Evolutionary conservation across 768 basidiomycete species (phyloP), one percentile per base, ranked within the genome.

Genomic region (Kwoniella botswanensis): DNA sequence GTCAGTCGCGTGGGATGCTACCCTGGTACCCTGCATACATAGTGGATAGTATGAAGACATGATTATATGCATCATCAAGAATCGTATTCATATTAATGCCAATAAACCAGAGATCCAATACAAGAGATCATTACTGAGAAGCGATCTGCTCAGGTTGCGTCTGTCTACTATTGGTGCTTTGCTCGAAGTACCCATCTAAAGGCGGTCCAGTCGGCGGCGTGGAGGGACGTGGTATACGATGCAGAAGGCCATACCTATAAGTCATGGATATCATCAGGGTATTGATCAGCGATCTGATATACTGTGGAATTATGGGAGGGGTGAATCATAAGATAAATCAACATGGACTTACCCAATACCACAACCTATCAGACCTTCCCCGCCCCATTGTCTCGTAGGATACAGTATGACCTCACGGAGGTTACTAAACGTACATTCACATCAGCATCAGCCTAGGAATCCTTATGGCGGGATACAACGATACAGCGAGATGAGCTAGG

Each of bases 321-420:
- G 13, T 18, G n/a, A 15, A 22, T 9, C 1, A 26, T 26, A 26
- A 3, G 26, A 26, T 26, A 26, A 4, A 26, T 26, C 3, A 26
- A 26, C 26, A 26, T 26, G 26, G 26, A 86, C 90, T 69, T 82
- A 96, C 91, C 96, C 96, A 57, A 98, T 97, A 35, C 98, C 91
- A 77, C 95, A 98, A 53, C 96, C 96, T 13, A 98, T 86, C 29
- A 98, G 86, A 0, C 96, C 95, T 81, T 95, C 95, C 6, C 96
- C 96, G 56, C 96, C 96, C 95, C 96, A 98, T 75, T 96, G 93
- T 59, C 94, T 88, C 83, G 98, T 98, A 11, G 97, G 96, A 62
- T 98, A 93, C 22, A 98, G 84, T 42, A 98, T 93, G 17, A 96
- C 94, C 80, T 98, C 94, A 73, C 94, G 87, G 58, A 96, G 87